Evolutionary conservation across 2,329 filamentous ascomycete genomes (phyloP).

Genomic region (Metarhizium anisopliae): DNA sequence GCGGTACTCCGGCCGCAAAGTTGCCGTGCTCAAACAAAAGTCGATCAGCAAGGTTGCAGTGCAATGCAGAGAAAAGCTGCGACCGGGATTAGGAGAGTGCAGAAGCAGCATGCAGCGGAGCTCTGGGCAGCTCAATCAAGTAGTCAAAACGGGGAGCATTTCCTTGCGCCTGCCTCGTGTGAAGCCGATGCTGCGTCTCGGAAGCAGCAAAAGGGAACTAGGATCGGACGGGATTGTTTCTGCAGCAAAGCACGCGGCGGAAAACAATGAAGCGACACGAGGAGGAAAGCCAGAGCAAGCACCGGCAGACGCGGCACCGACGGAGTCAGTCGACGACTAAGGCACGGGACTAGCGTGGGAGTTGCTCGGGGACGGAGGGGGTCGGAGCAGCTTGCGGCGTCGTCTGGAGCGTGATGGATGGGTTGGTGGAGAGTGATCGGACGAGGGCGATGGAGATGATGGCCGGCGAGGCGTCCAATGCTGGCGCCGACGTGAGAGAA

Average conservation of each 20-base stretch:
- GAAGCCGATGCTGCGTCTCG: background rate
- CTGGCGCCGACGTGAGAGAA: too few species aligned
- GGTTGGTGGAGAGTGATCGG: slow-evolving; percentile 3
- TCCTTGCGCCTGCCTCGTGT: background rate
- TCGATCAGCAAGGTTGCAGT: background rate
- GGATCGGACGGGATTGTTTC: background rate
- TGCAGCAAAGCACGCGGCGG: background rate
- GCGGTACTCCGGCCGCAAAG: slow-evolving; percentile 5
- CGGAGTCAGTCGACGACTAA: background rate
- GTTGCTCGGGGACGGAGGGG: background rate
- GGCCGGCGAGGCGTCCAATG: too few species aligned
- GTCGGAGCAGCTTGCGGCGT: too few species aligned
- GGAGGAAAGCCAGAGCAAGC: background rate
- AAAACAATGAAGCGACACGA: background rate
- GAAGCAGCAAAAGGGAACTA: background rate
- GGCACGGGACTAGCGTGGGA: slow-evolving; percentile 1
- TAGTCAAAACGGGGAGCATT: background rate
- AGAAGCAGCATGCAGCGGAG: background rate
- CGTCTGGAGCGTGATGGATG: slow-evolving; percentile 1
- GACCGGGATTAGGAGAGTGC: background rate
- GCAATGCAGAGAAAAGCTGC: background rate
- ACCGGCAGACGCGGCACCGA: slow-evolving; percentile 1
- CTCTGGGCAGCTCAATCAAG: background rate
- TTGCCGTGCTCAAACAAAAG: slow-evolving; percentile 2
- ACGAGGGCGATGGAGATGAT: background rate